Evolutionary conservation across 768 basidiomycete species (phyloP).

Genomic region (Podaxis rugospora): DNA sequence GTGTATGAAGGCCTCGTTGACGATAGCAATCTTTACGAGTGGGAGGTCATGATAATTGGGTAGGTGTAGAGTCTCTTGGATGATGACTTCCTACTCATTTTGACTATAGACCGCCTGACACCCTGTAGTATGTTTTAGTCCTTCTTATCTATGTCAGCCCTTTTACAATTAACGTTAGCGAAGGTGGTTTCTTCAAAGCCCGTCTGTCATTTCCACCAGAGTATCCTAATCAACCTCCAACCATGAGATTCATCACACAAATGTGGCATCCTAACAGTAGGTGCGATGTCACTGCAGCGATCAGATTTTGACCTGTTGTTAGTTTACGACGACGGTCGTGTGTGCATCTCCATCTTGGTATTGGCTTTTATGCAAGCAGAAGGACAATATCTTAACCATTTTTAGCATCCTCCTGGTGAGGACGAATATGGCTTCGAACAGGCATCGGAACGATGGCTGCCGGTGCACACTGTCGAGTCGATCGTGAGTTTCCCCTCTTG

Average conservation of each 20-base stretch:
- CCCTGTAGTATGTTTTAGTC: conserved; percentile 69
- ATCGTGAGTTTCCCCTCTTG: conserved; percentile 53
- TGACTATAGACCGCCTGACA: conserved; percentile 74
- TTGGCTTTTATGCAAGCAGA: conserved; percentile 5
- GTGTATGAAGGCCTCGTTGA: conserved; percentile 74
- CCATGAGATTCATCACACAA: conserved; percentile 92
- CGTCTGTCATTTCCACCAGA: conserved; percentile 85
- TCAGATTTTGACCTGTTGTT: conserved; percentile 11
- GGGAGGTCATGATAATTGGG: conserved; percentile 97
- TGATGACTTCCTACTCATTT: background rate
- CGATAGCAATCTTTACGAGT: conserved; percentile 92
- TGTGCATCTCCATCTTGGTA: conserved; percentile 96
- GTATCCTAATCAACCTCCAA: conserved; percentile 88
- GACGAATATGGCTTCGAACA: conserved; percentile 98
- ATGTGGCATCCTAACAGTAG: conserved; percentile 98
- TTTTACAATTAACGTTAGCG: conserved; percentile 43
- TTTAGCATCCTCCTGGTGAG: conserved; percentile 89
- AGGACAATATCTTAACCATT: background rate
- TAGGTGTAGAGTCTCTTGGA: conserved; percentile 28
- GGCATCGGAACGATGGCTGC: conserved; percentile 95
- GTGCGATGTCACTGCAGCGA: conserved; percentile 20
- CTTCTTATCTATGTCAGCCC: background rate
- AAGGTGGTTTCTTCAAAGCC: conserved; percentile 96
- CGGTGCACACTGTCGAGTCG: conserved; percentile 94
- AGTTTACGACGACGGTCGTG: conserved; percentile 92